Base-by-base conservation (phyloP, 2,329 filamentous ascomycete genomes). In the Chrysosporium keratinophilum region DNA sequence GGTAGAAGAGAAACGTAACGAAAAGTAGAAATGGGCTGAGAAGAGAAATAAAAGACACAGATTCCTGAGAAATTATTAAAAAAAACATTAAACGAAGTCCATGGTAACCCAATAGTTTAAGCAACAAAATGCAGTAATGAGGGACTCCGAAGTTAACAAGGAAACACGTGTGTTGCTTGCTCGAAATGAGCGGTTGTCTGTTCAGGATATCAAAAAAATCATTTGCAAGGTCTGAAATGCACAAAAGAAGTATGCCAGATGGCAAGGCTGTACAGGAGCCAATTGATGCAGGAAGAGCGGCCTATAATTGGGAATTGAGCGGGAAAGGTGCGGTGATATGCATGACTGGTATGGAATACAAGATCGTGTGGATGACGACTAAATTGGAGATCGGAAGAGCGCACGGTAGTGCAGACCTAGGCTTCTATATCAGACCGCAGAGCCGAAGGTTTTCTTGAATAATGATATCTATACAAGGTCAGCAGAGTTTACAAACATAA, bases 371-470 rank as follows among this genome's bases (percentile, higher is more conserved):
- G 52, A 41, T 35, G 49, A 20, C 17, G 28, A 63, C 56, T 57
- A 62, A 59, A 62, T 60, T 61, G 64, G 61, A 61, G 64, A 63
- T 66, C 63, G 65, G 67, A 57, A 59, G 62, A 43, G 63, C 17
- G 33, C 20, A 58, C 58, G 58, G 63, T 56, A 57, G 60, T 54
- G 61, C 58, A 57, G 59, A 58, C 58, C 59, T 59, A 51, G 59
- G 59, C 65, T 68, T 84, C 31, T 85, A 96, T 80, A 97, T 96
- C 71, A 97, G 78, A 80, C 91, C 91, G 74, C 90, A 96, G 72
- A 95, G 81, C 72, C 93, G 86, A 61, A 98, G 83, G 76, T 98
- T 98, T 76, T 97, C 93, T 78, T 98, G 93, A 72, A 98, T 98
- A 76, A 98, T 98, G 72, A 98, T 98, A 76, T 98, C 93, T 95